These are phyloP conservation scores for Fraxinus angustifolia DNA, from an alignment of 305 asterid genomes.

Conservation along the genomic window DNA sequence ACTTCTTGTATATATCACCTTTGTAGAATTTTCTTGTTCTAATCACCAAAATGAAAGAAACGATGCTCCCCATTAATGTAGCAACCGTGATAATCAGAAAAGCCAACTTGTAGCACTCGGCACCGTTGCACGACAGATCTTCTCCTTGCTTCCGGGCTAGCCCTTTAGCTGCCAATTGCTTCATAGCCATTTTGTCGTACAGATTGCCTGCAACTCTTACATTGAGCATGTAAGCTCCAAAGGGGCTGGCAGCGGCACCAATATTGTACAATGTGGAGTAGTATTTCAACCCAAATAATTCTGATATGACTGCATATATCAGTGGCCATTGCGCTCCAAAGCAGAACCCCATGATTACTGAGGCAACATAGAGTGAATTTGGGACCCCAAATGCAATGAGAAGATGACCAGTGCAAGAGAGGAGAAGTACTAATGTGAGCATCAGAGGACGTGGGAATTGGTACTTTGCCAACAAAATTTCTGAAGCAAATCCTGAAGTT, in stretches of 20 bases:
- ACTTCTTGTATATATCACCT: slow-evolving; percentile 14
- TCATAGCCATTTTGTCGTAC: slow-evolving; percentile 15
- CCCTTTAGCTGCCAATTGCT: slow-evolving; percentile 16
- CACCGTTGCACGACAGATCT: slow-evolving; percentile 22
- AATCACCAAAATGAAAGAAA: slow-evolving; percentile 24
- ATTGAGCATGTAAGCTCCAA: slow-evolving; percentile 17
- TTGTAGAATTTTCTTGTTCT: slow-evolving; percentile 25
- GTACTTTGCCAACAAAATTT: slow-evolving; percentile 17
- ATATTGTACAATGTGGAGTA: slow-evolving; percentile 24
- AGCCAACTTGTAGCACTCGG: slow-evolving; percentile 19
- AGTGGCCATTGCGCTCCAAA: slow-evolving; percentile 31
- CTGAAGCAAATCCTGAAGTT: slow-evolving; percentile 22
- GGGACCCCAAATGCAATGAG: slow-evolving; percentile 25
- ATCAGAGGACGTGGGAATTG: slow-evolving; percentile 24
- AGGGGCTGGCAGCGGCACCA: slow-evolving; percentile 13
- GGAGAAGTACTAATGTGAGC: slow-evolving; percentile 21
- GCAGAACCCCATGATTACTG: slow-evolving; percentile 26
- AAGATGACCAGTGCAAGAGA: slow-evolving; percentile 22
- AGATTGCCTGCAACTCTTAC: slow-evolving; percentile 12
- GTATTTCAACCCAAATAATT: slow-evolving; percentile 20
- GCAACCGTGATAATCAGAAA: slow-evolving; percentile 16
- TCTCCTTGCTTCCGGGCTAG: neutral
- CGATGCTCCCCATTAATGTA: slow-evolving; percentile 15
- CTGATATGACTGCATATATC: slow-evolving; percentile 22
- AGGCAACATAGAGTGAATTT: slow-evolving; percentile 21